phyloP scores from a whole-genome alignment of 257 asterid species.

The Ajuga chamaepitys region DNA sequence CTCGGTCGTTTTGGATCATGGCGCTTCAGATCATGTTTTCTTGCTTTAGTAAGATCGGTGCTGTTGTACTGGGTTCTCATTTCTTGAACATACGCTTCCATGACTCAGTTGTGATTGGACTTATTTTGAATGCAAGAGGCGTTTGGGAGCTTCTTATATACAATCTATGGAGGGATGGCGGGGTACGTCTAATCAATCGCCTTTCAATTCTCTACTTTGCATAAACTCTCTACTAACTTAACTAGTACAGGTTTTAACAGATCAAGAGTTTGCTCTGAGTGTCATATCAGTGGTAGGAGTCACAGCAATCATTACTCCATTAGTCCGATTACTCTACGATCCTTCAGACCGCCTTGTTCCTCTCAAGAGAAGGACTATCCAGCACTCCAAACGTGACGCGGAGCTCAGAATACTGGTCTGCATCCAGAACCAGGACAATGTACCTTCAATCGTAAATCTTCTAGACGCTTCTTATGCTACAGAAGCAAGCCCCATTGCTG shows the following conservation, averaged over 20 bases:
- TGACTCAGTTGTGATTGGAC: constrained; percentile 58
- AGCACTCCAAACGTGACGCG: constrained; percentile 36
- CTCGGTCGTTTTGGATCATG: constrained; percentile 33
- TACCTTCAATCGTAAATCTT: constrained; percentile 52
- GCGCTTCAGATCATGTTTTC: constrained; percentile 17
- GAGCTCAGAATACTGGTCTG: constrained; percentile 61
- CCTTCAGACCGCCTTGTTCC: constrained; percentile 33
- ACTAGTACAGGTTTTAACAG: constrained; percentile 32
- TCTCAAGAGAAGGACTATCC: constrained; percentile 45
- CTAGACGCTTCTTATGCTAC: constrained; percentile 67
- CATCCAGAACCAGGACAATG: constrained; percentile 49
- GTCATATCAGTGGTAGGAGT: constrained; percentile 44
- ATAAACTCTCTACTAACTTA: background rate
- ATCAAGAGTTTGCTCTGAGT: constrained; percentile 46
- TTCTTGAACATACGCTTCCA: constrained; percentile 24
- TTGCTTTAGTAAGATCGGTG: constrained; percentile 29
- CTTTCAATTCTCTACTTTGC: background rate
- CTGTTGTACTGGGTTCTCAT: constrained; percentile 25
- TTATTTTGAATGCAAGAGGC: constrained; percentile 55
- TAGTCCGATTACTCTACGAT: constrained; percentile 41
- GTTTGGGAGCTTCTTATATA: constrained; percentile 51
- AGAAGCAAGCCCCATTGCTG: constrained; percentile 46
- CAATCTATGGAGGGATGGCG: constrained; percentile 44
- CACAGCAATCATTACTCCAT: constrained; percentile 48
- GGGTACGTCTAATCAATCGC: constrained; percentile 24